Percentiles rank a stretch among this genome's conserved stretches.
Conservation (phyloP, 106 monocot genomes). For the Allium sativum region DNA sequence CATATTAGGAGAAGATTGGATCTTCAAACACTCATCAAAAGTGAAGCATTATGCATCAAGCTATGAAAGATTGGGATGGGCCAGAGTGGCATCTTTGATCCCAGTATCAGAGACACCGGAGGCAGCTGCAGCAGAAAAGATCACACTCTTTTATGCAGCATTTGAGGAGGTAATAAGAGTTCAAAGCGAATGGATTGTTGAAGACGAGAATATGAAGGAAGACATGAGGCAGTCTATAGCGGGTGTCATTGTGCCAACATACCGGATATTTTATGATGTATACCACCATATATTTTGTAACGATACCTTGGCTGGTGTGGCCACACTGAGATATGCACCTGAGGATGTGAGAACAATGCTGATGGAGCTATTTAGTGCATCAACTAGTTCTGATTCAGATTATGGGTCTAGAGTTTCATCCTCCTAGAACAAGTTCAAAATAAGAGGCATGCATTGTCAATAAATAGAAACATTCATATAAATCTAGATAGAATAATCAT, state of each 20-base stretch:
- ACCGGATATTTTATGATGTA: slow-evolving; percentile 1
- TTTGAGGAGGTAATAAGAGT: slow-evolving; percentile 1
- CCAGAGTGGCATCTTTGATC: slow-evolving; percentile 5
- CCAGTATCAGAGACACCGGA: slow-evolving; percentile 1
- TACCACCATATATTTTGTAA: neutral
- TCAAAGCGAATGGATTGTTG: slow-evolving; percentile 10
- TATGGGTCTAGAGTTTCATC: neutral
- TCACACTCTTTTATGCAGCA: neutral
- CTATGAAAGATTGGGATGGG: slow-evolving; percentile 18
- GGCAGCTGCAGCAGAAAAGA: slow-evolving; percentile 1
- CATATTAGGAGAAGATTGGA: slow-evolving; percentile 26
- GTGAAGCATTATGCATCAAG: slow-evolving; percentile 11
- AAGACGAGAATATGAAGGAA: slow-evolving; percentile 6
- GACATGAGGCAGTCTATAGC: slow-evolving; percentile 3
- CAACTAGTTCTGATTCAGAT: neutral
- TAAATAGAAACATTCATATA: no score
- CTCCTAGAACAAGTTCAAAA: no score
- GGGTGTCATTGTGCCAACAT: slow-evolving; percentile 9
- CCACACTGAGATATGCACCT: neutral
- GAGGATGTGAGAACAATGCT: neutral
- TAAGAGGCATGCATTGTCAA: no score
- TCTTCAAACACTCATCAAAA: slow-evolving; percentile 7
- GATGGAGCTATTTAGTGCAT: slow-evolving; percentile 7
- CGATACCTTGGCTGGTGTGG: neutral
- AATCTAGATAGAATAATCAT: no score